A percentile compares a stretch with the other conserved stretches of the same genome.
Conservation (phyloP, 2,329 filamentous ascomycete species). For the Leptodontidium sp. region DNA sequence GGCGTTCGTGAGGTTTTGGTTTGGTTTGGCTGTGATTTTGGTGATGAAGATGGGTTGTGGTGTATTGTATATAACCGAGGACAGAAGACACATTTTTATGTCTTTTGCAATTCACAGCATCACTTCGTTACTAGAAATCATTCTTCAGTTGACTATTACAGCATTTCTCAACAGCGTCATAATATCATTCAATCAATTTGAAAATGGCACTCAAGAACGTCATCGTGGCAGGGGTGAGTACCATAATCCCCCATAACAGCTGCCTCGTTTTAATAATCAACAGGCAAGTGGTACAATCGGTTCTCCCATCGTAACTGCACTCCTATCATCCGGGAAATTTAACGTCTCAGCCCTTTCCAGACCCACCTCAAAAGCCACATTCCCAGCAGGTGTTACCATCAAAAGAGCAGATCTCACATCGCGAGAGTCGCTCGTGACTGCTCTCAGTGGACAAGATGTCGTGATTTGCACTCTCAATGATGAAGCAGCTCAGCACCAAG, state of each 20-base stretch:
- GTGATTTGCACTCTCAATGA: slow-evolving; percentile 33
- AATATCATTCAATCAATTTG: neutral
- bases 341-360: slow-evolving; percentile 47
- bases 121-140: neutral
- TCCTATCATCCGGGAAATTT: slow-evolving; percentile 42
- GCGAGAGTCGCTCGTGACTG: slow-evolving; percentile 41
- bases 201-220: slow-evolving; percentile 35
- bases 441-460: slow-evolving; percentile 38
- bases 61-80: too few species aligned
- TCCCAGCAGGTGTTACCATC: slow-evolving; percentile 33
- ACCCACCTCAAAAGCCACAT: slow-evolving; percentile 40
- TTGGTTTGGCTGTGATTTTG: too few species aligned
- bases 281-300: slow-evolving; percentile 37
- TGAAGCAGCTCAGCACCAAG: slow-evolving; percentile 21
- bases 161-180: too few species aligned
- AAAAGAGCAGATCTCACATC: slow-evolving; percentile 33
- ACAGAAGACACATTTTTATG: too few species aligned
- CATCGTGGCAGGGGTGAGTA: slow-evolving; percentile 33
- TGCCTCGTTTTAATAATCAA: neutral
- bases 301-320: slow-evolving; percentile 40
- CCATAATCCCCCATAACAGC: too few species aligned
- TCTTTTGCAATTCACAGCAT: too few species aligned
- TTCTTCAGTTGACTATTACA: neutral
- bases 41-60: too few species aligned
- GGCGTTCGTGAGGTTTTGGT: too few species aligned